Conservation (phyloP, 2,329 filamentous ascomycete species). For the Aureobasidium namibiae region DNA sequence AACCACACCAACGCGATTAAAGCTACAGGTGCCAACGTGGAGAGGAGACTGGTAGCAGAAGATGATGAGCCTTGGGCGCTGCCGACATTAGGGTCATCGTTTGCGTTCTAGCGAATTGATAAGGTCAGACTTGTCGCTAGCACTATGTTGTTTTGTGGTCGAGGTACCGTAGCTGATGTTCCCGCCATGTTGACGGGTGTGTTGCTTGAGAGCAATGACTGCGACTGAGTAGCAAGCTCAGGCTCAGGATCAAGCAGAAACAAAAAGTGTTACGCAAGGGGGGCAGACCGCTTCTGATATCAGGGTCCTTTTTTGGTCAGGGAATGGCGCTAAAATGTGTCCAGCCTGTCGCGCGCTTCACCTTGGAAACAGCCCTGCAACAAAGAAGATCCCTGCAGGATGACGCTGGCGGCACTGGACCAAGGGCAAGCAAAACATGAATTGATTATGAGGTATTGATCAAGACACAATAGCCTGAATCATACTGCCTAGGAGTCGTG, state of each 20-base stretch:
- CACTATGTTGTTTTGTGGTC: background rate
- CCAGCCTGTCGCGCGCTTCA: constrained; percentile 1
- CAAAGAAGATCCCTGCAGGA: constrained; percentile 4
- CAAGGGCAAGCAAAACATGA: background rate
- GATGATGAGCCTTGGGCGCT: constrained; percentile 2
- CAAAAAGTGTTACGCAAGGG: background rate
- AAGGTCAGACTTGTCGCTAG: background rate
- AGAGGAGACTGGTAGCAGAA: constrained; percentile 27
- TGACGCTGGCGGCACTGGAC: background rate
- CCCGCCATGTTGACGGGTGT: background rate
- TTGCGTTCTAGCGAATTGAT: constrained; percentile 12
- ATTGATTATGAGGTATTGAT: background rate
- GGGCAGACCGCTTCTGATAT: background rate
- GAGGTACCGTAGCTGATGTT: constrained; percentile 2
- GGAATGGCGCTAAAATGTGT: background rate
- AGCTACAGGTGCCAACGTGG: constrained; percentile 28
- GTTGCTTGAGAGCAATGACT: background rate
- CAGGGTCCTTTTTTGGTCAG: constrained; percentile 5
- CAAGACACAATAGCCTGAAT: background rate
- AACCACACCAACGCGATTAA: constrained; percentile 28
- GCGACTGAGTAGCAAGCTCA: background rate
- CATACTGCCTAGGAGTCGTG: background rate
- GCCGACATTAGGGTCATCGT: constrained; percentile 21
- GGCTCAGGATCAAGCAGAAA: background rate
- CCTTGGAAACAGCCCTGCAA: constrained; percentile 6